Percentiles rank a stretch among this genome's conserved stretches.
These are phyloP conservation scores for Fomitiporia mediterranea DNA, from an alignment of 1,284 basidiomycete genomes.

Conservation along the genomic window DNA sequence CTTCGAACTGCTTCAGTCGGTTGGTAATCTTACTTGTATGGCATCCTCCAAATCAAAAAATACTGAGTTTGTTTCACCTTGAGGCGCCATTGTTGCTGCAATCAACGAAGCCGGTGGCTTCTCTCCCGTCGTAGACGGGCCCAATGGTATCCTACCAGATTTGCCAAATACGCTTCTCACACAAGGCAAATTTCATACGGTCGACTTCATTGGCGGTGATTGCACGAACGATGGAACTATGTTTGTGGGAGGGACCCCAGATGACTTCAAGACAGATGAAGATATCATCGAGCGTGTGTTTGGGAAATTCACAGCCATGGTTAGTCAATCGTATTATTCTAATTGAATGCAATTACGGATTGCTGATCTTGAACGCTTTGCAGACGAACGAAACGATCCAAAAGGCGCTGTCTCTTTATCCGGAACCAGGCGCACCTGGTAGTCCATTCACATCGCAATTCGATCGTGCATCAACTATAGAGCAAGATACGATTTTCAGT, in stretches of 20 bases:
- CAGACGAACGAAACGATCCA: constrained; percentile 37
- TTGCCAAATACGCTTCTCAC: constrained; percentile 39
- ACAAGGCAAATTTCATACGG: constrained; percentile 34
- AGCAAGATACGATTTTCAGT: constrained; percentile 39
- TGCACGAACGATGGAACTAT: constrained; percentile 41
- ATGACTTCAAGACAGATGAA: constrained; percentile 36
- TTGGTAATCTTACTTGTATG: too few species aligned
- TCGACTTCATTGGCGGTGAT: constrained; percentile 42
- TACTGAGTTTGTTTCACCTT: not conserved
- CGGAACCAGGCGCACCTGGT: constrained; percentile 31
- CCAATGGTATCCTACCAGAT: constrained; percentile 36
- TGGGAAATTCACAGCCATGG: constrained; percentile 33
- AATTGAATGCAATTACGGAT: too few species aligned
- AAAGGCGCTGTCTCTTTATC: constrained; percentile 37
- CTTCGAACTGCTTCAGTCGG: constrained; percentile 39
- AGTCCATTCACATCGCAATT: constrained; percentile 38
- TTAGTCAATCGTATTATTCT: too few species aligned
- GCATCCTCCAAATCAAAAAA: too few species aligned
- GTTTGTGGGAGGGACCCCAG: constrained; percentile 37
- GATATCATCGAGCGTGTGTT: constrained; percentile 38
- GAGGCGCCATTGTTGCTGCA: constrained; percentile 35
- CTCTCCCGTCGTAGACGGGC: constrained; percentile 36
- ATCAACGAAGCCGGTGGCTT: constrained; percentile 36
- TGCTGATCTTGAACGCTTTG: not conserved
- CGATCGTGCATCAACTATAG: constrained; percentile 39